Evolutionary conservation across 148 eudicot species (phyloP).

Genomic region (Pouteria glomerata): DNA sequence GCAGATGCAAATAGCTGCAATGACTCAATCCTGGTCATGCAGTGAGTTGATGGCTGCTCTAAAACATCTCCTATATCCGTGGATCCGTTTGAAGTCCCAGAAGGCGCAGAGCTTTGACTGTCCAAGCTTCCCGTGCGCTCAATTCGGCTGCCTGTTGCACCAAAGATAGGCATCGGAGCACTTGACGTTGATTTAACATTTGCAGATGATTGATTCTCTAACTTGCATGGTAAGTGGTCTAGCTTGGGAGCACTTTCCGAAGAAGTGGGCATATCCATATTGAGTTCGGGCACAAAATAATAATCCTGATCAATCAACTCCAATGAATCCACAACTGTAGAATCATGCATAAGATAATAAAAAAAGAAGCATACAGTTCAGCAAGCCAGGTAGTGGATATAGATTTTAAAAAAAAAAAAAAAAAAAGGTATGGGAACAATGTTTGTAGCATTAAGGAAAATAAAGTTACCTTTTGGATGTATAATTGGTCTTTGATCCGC

Average conservation of each 20-base stretch:
- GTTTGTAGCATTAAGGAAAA: neutral
- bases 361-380: slow-evolving; percentile 1
- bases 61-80: slow-evolving; percentile 42
- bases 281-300: slow-evolving; percentile 69
- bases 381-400: slow-evolving; percentile 4
- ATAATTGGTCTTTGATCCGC: slow-evolving; percentile 38
- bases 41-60: slow-evolving; percentile 66
- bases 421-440: neutral
- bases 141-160: slow-evolving; percentile 33
- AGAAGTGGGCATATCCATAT: slow-evolving; percentile 50
- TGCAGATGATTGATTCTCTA: slow-evolving; percentile 32
- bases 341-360: slow-evolving; percentile 7
- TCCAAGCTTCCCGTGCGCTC: slow-evolving; percentile 40
- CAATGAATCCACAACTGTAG: slow-evolving; percentile 51
- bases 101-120: slow-evolving; percentile 64
- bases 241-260: slow-evolving; percentile 48
- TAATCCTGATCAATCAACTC: slow-evolving; percentile 78
- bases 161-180: slow-evolving; percentile 51
- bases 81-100: slow-evolving; percentile 64
- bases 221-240: slow-evolving; percentile 38
- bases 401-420: neutral
- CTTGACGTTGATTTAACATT: slow-evolving; percentile 32
- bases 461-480: slow-evolving; percentile 44
- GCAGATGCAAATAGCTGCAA: slow-evolving; percentile 64
- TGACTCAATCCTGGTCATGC: slow-evolving; percentile 61